These are phyloP conservation scores for Carallia pectinifolia DNA, from an alignment of 345 rosid species.

Conservation along the genomic window DNA sequence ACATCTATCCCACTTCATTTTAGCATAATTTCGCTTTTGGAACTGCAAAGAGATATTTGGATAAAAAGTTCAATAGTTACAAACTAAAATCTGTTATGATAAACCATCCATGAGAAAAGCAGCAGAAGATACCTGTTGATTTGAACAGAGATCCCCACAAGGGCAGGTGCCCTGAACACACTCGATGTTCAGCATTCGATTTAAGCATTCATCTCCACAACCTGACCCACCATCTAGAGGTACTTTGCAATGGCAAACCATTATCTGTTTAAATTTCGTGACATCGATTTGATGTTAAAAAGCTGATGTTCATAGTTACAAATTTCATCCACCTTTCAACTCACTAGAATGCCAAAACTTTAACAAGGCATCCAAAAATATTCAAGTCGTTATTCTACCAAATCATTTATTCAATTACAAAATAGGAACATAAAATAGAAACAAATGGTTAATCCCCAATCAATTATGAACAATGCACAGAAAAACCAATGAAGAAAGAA, in stretches of 20 bases:
- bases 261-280: slow-evolving; percentile 51
- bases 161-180: slow-evolving; percentile 95
- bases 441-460: too few relatives aligned
- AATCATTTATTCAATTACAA: not conserved
- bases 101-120: slow-evolving; percentile 13
- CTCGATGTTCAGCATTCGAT: slow-evolving; percentile 96
- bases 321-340: slow-evolving; percentile 13
- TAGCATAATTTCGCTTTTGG: slow-evolving; percentile 78
- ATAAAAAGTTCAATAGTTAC: slow-evolving; percentile 4
- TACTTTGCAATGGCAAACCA: slow-evolving; percentile 92
- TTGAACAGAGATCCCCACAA: slow-evolving; percentile 84
- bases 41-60: slow-evolving; percentile 56
- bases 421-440: too few relatives aligned
- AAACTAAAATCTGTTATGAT: not conserved
- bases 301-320: not conserved
- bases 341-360: not conserved
- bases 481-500: too few relatives aligned
- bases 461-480: too few relatives aligned
- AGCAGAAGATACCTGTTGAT: slow-evolving; percentile 67
- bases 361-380: not conserved
- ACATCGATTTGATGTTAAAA: not conserved
- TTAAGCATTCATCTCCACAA: slow-evolving; percentile 94
- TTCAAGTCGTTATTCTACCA: not conserved
- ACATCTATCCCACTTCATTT: slow-evolving; percentile 65
- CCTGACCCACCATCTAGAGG: slow-evolving; percentile 61